Evolutionary conservation across 108 stramenopile genomes (phyloP).

Genomic region (Phaeodactylum tricornutum): DNA sequence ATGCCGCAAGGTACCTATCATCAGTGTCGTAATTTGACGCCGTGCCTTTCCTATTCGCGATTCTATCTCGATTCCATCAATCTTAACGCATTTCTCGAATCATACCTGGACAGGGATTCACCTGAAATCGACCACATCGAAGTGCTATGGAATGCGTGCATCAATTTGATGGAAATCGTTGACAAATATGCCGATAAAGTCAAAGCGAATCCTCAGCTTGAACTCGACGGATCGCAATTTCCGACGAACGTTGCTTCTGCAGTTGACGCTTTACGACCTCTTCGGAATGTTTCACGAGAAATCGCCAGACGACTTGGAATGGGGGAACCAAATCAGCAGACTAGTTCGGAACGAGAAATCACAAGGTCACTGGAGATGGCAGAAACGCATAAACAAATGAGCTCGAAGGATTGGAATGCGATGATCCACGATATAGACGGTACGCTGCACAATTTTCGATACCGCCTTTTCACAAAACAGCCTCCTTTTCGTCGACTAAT

Average conservation of each 20-base stretch:
- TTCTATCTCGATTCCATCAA: conserved; percentile 74
- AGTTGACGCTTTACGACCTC: too few species aligned
- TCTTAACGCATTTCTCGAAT: conserved; percentile 44
- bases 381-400: too few species aligned
- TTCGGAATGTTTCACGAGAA: too few species aligned
- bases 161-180: too few species aligned
- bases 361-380: too few species aligned
- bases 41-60: conserved; percentile 68
- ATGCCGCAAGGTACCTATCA: conserved; percentile 83
- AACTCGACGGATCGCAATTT: background rate
- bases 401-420: conserved; percentile 38
- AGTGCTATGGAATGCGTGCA: conserved; percentile 60
- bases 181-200: too few species aligned
- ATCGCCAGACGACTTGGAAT: too few species aligned
- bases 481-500: too few species aligned
- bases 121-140: conserved; percentile 63
- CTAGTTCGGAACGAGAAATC: too few species aligned
- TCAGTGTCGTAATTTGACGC: conserved; percentile 65
- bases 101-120: conserved; percentile 52
- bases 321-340: too few species aligned
- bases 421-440: conserved; percentile 50
- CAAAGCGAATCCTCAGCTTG: background rate
- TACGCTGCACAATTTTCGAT: conserved; percentile 59
- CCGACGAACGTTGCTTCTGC: too few species aligned
- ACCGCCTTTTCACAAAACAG: conserved; percentile 19